Evolutionary conservation across 352 stramenopile genomes (phyloP).

Genomic region (Phytophthora syringae): DNA sequence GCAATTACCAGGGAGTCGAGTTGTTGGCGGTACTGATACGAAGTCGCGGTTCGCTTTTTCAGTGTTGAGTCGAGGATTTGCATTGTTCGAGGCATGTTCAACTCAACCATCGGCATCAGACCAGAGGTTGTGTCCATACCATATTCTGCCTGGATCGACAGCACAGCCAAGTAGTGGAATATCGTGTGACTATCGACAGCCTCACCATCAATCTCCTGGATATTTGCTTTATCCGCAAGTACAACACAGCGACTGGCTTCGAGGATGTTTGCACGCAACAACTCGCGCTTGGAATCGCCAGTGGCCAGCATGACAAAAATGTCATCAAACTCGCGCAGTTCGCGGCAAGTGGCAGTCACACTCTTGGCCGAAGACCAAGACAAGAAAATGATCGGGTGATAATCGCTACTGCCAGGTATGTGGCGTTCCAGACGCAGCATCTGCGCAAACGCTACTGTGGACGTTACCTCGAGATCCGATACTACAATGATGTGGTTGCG

Average conservation of each 20-base stretch:
- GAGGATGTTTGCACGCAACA: slow-evolving; percentile 67
- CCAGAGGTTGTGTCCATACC: slow-evolving; percentile 48
- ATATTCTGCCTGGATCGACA: slow-evolving; percentile 67
- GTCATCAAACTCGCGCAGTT: slow-evolving; percentile 52
- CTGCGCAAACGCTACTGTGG: slow-evolving; percentile 56
- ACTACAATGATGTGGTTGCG: slow-evolving; percentile 71
- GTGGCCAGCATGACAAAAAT: slow-evolving; percentile 67
- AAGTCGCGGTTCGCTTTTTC: slow-evolving; percentile 52
- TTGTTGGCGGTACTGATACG: slow-evolving; percentile 41
- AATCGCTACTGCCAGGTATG: slow-evolving; percentile 38
- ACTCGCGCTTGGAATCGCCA: slow-evolving; percentile 57
- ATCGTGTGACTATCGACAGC: slow-evolving; percentile 67
- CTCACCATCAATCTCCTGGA: slow-evolving; percentile 64
- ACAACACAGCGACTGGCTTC: slow-evolving; percentile 60
- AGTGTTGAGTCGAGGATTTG: slow-evolving; percentile 74
- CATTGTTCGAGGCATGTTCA: slow-evolving; percentile 70
- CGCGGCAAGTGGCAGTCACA: slow-evolving; percentile 19
- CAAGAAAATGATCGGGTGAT: slow-evolving; percentile 66
- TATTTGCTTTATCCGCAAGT: slow-evolving; percentile 61
- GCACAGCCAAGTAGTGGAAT: slow-evolving; percentile 69
- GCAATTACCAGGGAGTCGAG: slow-evolving; percentile 35
- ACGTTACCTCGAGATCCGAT: slow-evolving; percentile 50
- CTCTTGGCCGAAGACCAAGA: slow-evolving; percentile 55
- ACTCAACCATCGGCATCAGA: slow-evolving; percentile 65
- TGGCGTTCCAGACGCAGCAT: slow-evolving; percentile 58